Conservation (phyloP, 345 rosid genomes). For the Hevea brasiliensis region DNA sequence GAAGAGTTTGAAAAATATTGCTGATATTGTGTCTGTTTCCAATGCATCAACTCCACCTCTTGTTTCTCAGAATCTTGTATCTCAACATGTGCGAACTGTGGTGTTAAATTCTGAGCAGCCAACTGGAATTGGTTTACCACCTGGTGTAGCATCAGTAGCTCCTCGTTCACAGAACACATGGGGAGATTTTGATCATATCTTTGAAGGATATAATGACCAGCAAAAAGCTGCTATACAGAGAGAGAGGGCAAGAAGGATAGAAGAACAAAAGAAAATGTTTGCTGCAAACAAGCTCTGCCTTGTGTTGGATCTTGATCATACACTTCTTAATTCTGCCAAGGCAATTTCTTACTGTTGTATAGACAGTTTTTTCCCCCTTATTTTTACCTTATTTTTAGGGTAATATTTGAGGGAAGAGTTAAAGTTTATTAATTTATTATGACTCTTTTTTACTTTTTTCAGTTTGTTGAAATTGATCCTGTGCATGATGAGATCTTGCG, state of each 20-base stretch:
- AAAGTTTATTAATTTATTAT: background rate
- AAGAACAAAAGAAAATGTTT: slow-evolving; percentile 96
- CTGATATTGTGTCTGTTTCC: slow-evolving; percentile 57
- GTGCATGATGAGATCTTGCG: slow-evolving; percentile 82
- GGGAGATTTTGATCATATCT: slow-evolving; percentile 90
- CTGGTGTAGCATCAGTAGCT: slow-evolving; percentile 42
- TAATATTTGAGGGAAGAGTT: background rate
- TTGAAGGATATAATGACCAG: slow-evolving; percentile 82
- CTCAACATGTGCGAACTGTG: slow-evolving; percentile 42
- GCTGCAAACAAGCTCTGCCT: slow-evolving; percentile 82
- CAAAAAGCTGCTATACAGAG: slow-evolving; percentile 89
- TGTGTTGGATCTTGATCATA: slow-evolving; percentile 95
- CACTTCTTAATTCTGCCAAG: slow-evolving; percentile 99
- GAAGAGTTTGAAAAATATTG: slow-evolving; percentile 61
- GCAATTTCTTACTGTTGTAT: slow-evolving; percentile 31
- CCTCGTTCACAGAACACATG: slow-evolving; percentile 60
- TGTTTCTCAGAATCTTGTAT: slow-evolving; percentile 37
- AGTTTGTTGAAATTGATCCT: slow-evolving; percentile 87
- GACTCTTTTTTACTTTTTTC: slow-evolving; percentile 20
- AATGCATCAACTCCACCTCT: slow-evolving; percentile 45
- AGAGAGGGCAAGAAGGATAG: slow-evolving; percentile 90
- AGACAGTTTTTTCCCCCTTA: background rate
- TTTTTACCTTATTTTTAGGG: background rate
- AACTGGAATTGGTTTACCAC: slow-evolving; percentile 33
- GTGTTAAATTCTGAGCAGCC: slow-evolving; percentile 36